A percentile compares a stretch with the other conserved stretches of the same genome.
Evolutionary conservation across 768 basidiomycete species (phyloP).

Genomic region (Serendipita sp.): DNA sequence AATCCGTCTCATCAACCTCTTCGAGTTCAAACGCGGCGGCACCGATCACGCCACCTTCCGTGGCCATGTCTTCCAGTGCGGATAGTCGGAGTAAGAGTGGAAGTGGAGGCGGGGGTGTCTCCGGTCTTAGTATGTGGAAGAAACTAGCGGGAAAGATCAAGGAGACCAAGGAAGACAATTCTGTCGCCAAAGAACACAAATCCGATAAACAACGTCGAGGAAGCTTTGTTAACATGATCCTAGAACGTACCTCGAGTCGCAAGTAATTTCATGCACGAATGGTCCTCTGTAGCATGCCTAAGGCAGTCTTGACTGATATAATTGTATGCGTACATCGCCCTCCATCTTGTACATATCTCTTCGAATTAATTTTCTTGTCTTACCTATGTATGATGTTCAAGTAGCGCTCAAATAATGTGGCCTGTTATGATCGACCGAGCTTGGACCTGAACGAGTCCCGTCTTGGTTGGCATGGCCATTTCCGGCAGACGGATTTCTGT

Average conservation of each 20-base stretch:
- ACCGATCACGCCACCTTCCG: neutral
- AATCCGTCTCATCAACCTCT: neutral
- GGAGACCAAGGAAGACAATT: neutral
- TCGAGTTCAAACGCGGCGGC: neutral
- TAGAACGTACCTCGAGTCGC: slow-evolving; percentile 1
- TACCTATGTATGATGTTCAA: neutral
- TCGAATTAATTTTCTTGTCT: neutral
- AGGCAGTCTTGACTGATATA: too few species aligned
- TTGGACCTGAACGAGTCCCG: too few species aligned
- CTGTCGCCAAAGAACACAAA: neutral
- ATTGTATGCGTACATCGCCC: too few species aligned
- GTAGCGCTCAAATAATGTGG: too few species aligned
- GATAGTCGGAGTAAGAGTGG: neutral
- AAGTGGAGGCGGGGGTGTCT: neutral
- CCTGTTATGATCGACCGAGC: too few species aligned
- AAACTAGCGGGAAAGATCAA: neutral
- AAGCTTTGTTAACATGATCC: neutral
- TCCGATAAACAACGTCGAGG: neutral
- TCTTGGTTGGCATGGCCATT: neutral
- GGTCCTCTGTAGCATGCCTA: neutral
- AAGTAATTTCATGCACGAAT: neutral
- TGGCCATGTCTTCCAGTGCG: neutral
- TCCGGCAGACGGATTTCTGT: neutral
- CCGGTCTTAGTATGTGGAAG: neutral
- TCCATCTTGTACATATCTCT: neutral